Base-by-base conservation (phyloP, 208 protist species). In the Strigomonas culicis region DNA sequence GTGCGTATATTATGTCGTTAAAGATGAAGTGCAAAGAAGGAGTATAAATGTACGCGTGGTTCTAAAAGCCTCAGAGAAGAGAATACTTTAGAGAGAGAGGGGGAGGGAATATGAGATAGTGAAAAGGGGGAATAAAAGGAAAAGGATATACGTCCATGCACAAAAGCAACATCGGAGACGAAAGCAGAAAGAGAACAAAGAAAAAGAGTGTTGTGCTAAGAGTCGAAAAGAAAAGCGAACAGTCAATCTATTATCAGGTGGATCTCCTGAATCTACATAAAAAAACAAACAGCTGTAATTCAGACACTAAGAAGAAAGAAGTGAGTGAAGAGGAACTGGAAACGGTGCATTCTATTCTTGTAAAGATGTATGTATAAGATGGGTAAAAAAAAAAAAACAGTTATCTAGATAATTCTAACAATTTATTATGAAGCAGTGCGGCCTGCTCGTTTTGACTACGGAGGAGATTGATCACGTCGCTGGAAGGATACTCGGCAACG, bases 401-500 rank as follows among this genome's bases (percentile, higher is more conserved):
- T 13, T 21, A 47, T 47, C 41, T 47, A 47, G 13, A 47, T 47
- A 47, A 28, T 11, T 62, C 57, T 62, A 44, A 32, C 22, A 62
- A 49, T 62, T 31, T 34, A 7, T 62, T 50, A 31, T 94, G 88
- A 36, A 94, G 62, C 10, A 70, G 67, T 58, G 69, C 82, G 25
- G 88, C 84, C 53, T 91, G 74, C 43, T 88, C 79, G 19, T 59
- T 91, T 58, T 94, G 88, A 24, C 59, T 64, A 11, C 70, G 63
- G 39, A 94, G 61, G 51, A 91, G 61, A 17, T 58, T 36, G 31
- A 94, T 75, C n/a, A 94, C 82, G 52, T 91, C 84, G 30, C 69
- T 58, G 44, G 41, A 59, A 3, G 34, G 8, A 2, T 24, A 19
- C 4, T 21, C 30, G 13, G 13, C 27, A 17, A 22, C 43, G 30